A percentile compares a stretch with the other conserved stretches of the same genome.
phyloP scores from a whole-genome alignment of 2,329 filamentous ascomycete genomes.

The Iodosphaeria phyllophila region DNA sequence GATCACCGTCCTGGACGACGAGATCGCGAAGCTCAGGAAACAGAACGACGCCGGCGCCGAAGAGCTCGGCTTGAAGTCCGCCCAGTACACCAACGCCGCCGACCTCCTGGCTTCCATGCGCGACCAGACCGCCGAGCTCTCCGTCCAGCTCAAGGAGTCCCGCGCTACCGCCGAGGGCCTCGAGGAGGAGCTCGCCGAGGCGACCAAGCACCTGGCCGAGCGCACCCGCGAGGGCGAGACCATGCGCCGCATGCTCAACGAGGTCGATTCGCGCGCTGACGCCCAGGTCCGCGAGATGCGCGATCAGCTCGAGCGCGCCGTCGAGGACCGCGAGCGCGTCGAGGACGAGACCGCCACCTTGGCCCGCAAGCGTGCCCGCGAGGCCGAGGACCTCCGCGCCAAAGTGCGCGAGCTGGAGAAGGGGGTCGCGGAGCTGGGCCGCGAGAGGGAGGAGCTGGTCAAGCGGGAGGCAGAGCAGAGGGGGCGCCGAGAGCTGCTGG shows the following conservation, averaged over 20 bases:
- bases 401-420: slow-evolving; percentile 69
- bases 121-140: slow-evolving; percentile 75
- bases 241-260: slow-evolving; percentile 74
- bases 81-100: slow-evolving; percentile 73
- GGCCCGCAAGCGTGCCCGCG: slow-evolving; percentile 57
- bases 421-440: slow-evolving; percentile 47
- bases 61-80: slow-evolving; percentile 66
- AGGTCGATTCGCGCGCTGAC: slow-evolving; percentile 72
- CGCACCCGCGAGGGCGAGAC: slow-evolving; percentile 84
- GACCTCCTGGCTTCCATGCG: slow-evolving; percentile 81
- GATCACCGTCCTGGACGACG: slow-evolving; percentile 52
- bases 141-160: slow-evolving; percentile 80
- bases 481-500: slow-evolving; percentile 55
- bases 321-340: slow-evolving; percentile 84
- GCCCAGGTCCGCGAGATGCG: slow-evolving; percentile 74
- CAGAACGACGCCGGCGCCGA: slow-evolving; percentile 54
- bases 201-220: slow-evolving; percentile 70
- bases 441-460: slow-evolving; percentile 65
- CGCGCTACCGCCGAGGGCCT: slow-evolving; percentile 66
- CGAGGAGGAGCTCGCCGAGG: slow-evolving; percentile 82
- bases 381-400: slow-evolving; percentile 69
- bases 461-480: slow-evolving; percentile 57
- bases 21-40: slow-evolving; percentile 45
- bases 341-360: slow-evolving; percentile 77
- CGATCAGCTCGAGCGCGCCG: slow-evolving; percentile 66